Conservation (phyloP, 139 green algal species). For the Coelastrella sp. region DNA sequence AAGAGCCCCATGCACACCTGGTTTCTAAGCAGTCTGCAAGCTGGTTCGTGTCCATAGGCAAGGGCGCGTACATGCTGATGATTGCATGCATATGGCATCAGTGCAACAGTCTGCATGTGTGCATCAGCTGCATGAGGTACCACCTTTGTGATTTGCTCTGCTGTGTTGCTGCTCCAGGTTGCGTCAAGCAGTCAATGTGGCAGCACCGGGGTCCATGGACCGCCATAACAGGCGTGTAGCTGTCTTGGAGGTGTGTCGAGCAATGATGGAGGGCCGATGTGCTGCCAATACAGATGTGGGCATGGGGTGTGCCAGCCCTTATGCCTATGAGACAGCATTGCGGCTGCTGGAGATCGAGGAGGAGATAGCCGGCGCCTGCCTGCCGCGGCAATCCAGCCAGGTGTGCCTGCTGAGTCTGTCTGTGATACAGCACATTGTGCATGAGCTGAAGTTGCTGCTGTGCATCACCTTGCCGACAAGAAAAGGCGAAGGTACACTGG, state of each 20-base stretch:
- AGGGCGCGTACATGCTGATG: too few relatives aligned
- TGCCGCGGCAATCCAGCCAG: background rate
- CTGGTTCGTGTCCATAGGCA: too few relatives aligned
- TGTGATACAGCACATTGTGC: too few relatives aligned
- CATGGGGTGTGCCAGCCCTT: slow-evolving; percentile 67
- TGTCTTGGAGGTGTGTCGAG: slow-evolving; percentile 50
- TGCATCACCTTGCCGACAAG: too few relatives aligned
- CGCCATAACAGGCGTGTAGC: slow-evolving; percentile 54
- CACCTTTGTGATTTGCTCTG: too few relatives aligned
- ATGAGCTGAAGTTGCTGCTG: too few relatives aligned
- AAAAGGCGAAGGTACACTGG: too few relatives aligned
- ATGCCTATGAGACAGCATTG: slow-evolving; percentile 83
- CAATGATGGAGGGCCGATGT: slow-evolving; percentile 52
- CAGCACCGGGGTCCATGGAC: slow-evolving; percentile 50
- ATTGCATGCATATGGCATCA: too few relatives aligned
- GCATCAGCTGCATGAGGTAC: too few relatives aligned
- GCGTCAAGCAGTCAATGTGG: slow-evolving; percentile 48
- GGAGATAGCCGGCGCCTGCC: slow-evolving; percentile 40
- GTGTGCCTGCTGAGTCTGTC: background rate
- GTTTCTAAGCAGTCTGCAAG: too few relatives aligned
- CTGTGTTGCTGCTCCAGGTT: slow-evolving; percentile 33
- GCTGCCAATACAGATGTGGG: background rate
- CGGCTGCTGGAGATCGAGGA: slow-evolving; percentile 75
- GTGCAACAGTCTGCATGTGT: too few relatives aligned
- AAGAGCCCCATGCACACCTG: too few relatives aligned